Percentiles rank a stretch among this genome's conserved stretches.
Evolutionary conservation across 2,329 filamentous ascomycete genomes (phyloP).

Genomic region (Alternaria longipes): DNA sequence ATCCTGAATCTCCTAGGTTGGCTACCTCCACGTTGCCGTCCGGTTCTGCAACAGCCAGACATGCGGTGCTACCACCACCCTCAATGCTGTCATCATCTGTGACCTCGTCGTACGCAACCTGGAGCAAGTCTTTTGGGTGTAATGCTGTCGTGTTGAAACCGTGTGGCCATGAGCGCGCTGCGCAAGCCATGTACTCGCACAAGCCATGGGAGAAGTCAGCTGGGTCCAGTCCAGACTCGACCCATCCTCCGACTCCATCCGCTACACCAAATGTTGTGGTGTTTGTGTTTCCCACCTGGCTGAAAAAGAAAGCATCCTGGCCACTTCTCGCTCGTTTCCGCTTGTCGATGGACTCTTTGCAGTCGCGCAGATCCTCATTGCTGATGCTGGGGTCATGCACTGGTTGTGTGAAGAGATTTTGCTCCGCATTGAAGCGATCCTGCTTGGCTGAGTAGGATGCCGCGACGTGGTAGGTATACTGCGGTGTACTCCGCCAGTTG

Average conservation of each 20-base stretch:
- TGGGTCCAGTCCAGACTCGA: slow-evolving; percentile 89
- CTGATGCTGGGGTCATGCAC: slow-evolving; percentile 38
- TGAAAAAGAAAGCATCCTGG: slow-evolving; percentile 95
- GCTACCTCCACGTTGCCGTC: slow-evolving; percentile 84
- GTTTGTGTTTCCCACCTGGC: slow-evolving; percentile 75
- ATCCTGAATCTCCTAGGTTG: slow-evolving; percentile 95
- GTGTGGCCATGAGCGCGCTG: slow-evolving; percentile 68
- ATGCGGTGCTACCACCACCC: slow-evolving; percentile 91
- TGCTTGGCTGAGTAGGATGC: slow-evolving; percentile 55
- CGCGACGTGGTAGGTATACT: slow-evolving; percentile 52
- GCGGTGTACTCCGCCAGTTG: slow-evolving; percentile 36
- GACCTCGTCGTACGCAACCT: slow-evolving; percentile 84
- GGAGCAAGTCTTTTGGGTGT: slow-evolving; percentile 75
- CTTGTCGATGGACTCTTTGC: slow-evolving; percentile 58
- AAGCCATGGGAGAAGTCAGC: slow-evolving; percentile 94
- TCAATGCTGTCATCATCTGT: slow-evolving; percentile 75
- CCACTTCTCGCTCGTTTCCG: slow-evolving; percentile 77
- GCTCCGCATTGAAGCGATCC: slow-evolving; percentile 47
- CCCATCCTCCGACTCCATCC: slow-evolving; percentile 96
- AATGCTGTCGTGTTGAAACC: slow-evolving; percentile 54
- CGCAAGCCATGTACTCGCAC: slow-evolving; percentile 89
- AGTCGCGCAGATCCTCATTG: slow-evolving; percentile 39
- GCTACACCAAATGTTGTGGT: slow-evolving; percentile 87
- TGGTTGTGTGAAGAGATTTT: slow-evolving; percentile 49
- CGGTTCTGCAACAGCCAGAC: slow-evolving; percentile 78